A percentile compares a stretch with the other conserved stretches of the same genome.
phyloP scores from a whole-genome alignment of 352 stramenopile genomes.

The Globisporangium nagaii region DNA sequence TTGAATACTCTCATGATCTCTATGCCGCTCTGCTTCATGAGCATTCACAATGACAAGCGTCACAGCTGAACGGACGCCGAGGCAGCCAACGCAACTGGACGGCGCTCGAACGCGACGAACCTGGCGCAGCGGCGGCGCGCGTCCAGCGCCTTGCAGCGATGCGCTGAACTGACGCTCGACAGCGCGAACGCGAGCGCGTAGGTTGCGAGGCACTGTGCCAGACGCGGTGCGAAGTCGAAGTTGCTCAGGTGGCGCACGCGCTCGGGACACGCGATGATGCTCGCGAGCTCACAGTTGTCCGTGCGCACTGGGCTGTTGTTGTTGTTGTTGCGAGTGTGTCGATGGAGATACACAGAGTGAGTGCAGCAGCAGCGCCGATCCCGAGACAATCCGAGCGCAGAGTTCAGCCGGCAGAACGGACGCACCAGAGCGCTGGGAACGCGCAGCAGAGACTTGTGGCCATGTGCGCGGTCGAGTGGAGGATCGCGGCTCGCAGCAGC shows the following conservation, averaged over 20 bases:
- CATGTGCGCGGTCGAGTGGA: constrained; percentile 40
- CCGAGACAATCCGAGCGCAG: no score
- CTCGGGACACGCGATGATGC: constrained; percentile 37
- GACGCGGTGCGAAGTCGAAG: constrained; percentile 34
- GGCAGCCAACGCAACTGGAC: background rate
- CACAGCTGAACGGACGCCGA: constrained; percentile 11
- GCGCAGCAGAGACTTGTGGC: constrained; percentile 51
- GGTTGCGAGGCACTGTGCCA: constrained; percentile 38
- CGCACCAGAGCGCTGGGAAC: constrained; percentile 42
- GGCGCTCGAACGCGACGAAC: constrained; percentile 34
- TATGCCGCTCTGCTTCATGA: no score
- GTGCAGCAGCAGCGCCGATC: no score
- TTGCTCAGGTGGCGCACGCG: constrained; percentile 19
- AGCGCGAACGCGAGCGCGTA: constrained; percentile 33
- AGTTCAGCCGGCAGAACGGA: background rate
- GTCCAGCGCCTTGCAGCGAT: constrained; percentile 33
- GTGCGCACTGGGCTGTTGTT: constrained; percentile 30
- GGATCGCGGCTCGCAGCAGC: constrained; percentile 33
- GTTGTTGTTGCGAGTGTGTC: no score
- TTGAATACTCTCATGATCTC: background rate
- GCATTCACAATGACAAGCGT: no score
- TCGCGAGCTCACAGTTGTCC: constrained; percentile 21
- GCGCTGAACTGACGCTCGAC: constrained; percentile 31
- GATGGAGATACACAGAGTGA: no score
- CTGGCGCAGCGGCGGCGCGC: constrained; percentile 32